Conservation (phyloP, 129 eudicot genomes). For the Lactuca sativa region DNA sequence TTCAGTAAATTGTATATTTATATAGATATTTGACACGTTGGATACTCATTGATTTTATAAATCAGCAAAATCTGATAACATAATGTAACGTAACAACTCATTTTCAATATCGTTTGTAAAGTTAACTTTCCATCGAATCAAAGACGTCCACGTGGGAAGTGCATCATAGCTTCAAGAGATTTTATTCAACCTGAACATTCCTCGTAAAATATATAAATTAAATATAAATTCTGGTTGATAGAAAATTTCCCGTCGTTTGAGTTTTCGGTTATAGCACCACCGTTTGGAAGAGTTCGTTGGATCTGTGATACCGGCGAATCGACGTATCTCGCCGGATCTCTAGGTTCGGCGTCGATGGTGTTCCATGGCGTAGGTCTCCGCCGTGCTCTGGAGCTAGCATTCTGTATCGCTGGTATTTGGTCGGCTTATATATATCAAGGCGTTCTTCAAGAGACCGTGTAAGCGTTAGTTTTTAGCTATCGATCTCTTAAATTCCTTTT, state of each 20-base stretch:
- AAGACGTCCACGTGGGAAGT: not conserved
- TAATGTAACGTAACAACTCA: no score
- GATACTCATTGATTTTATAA: no score
- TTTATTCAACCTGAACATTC: not conserved
- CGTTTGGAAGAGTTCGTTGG: conserved; percentile 7
- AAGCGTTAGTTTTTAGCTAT: conserved; percentile 16
- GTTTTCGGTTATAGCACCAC: conserved; percentile 18
- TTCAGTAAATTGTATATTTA: no score
- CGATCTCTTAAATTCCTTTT: not conserved
- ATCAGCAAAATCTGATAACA: no score
- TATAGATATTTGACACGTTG: no score
- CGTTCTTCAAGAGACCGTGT: conserved; percentile 95
- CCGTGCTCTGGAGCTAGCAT: conserved; percentile 68
- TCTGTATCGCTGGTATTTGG: conserved; percentile 97
- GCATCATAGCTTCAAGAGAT: not conserved
- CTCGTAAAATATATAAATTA: not conserved
- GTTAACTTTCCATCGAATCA: not conserved
- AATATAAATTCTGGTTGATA: conserved; percentile 9
- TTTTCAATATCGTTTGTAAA: not conserved
- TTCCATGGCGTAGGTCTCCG: conserved; percentile 71
- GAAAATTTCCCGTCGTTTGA: conserved; percentile 10
- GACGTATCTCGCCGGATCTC: conserved; percentile 38
- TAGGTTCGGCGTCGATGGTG: conserved; percentile 56
- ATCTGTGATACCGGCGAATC: conserved; percentile 29
- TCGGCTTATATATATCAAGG: conserved; percentile 97